Percentiles rank a stretch among this genome's conserved stretches.
Conservation (phyloP, 495 filamentous ascomycete species). For the Hamigera avellanea region DNA sequence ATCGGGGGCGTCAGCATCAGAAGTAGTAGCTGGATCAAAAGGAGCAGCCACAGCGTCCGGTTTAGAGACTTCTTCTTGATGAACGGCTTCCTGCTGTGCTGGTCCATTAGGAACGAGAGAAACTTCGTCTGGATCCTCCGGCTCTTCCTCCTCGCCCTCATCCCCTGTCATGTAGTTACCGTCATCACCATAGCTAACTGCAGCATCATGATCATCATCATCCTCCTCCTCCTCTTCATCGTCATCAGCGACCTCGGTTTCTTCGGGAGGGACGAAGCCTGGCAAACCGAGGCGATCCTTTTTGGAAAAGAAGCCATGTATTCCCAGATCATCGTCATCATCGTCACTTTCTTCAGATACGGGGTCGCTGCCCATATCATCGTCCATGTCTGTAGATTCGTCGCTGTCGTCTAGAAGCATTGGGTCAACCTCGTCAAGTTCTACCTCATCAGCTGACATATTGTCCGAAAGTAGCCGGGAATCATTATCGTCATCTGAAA, state of each 20-base stretch:
- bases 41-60: neutral
- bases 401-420: slow-evolving; percentile 63
- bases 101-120: slow-evolving; percentile 33
- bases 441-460: slow-evolving; percentile 17
- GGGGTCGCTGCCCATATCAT: slow-evolving; percentile 69
- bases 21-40: neutral
- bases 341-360: slow-evolving; percentile 33
- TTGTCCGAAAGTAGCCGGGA: slow-evolving; percentile 12
- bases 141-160: slow-evolving; percentile 14
- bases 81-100: slow-evolving; percentile 2
- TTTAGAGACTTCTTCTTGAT: slow-evolving; percentile 2
- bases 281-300: slow-evolving; percentile 46
- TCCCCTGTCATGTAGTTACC: slow-evolving; percentile 9
- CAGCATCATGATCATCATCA: slow-evolving; percentile 11
- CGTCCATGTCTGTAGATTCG: slow-evolving; percentile 81
- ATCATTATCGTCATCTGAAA: slow-evolving; percentile 16
- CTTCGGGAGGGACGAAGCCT: slow-evolving; percentile 50
- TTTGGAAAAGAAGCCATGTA: slow-evolving; percentile 12
- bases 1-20: neutral
- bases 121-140: slow-evolving; percentile 34
- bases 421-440: slow-evolving; percentile 56
- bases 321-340: slow-evolving; percentile 31
- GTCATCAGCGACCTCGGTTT: slow-evolving; percentile 20
- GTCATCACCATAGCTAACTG: slow-evolving; percentile 13
- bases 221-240: slow-evolving; percentile 24